Base-by-base conservation (phyloP, 179 eudicot genomes). In the Gypsophila paniculata region DNA sequence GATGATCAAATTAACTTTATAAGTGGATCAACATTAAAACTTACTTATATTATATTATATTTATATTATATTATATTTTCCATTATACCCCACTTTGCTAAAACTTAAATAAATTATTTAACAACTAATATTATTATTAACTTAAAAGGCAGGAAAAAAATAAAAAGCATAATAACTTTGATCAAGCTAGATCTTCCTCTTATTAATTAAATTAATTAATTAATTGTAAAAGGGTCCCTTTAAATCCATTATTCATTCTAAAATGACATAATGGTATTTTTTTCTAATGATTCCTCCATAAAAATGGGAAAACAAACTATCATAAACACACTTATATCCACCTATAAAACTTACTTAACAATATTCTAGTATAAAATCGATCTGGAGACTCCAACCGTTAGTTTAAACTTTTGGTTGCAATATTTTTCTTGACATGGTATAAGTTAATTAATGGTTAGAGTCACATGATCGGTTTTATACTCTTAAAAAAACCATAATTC, bases 191-290 rank as follows among this genome's bases (percentile, higher is more conserved):
- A 63, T 63, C 62, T 61, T 39, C 42, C 5, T 14, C 38, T 32
- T 51, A 61, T 34, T 60, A 68, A 55, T 61, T 26, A 42, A 42
- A 6, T 42, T 42, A 72, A 61, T 25, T 60, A 68, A 55, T 53
- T 26, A 65, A 49, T 67, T 39, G 15, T 51, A 39, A 69, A 12
- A 68, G 73, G 74, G 83, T 0, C 83, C 77, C 80, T 67, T 53
- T 55, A 54, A 69, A 68, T 49, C 79, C 54, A 72, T 72, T 65
- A 29, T 1, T 22, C 17, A 74, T 21, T 23, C 15, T 53, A 22
- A 75, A 58, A 17, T 1, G n/a, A 14, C 18, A 17, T 59, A 58
- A 60, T 6, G 0, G 46, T 8, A 48, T 57, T 14, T 13, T 23
- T 22, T 19, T 54, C 23, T 8, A 23, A 18, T 6, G 65, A 65